phyloP scores from a whole-genome alignment of 805 yeast genomes.

The Saturnispora saitoi region DNA sequence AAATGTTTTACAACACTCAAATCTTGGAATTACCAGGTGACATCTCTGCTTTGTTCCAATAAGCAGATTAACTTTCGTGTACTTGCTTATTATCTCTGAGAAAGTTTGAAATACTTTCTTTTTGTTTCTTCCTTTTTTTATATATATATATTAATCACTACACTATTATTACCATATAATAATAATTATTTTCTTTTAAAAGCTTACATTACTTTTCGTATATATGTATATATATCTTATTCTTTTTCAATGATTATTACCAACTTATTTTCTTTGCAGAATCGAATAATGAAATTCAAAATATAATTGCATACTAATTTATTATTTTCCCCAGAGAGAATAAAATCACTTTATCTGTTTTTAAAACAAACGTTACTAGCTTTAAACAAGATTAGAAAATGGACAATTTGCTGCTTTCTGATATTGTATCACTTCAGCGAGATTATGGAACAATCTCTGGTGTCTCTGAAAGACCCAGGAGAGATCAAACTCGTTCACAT shows the following conservation, averaged over 20 bases:
- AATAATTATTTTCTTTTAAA: background rate
- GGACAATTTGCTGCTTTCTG: background rate
- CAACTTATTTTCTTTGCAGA: no score
- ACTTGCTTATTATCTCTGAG: background rate
- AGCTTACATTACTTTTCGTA: no score
- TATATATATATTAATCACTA: background rate
- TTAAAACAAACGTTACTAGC: no score
- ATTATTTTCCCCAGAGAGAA: no score
- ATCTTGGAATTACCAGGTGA: constrained; percentile 84
- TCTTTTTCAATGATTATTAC: no score
- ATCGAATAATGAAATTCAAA: no score
- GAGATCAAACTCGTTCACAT: background rate
- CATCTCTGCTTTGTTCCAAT: constrained; percentile 12
- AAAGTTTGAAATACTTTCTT: background rate
- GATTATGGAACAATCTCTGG: background rate
- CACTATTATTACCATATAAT: background rate
- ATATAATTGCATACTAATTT: no score
- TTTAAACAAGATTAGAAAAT: background rate
- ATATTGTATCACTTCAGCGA: background rate
- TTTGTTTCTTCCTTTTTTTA: background rate
- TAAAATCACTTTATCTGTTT: no score
- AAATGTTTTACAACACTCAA: constrained; percentile 80
- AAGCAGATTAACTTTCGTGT: background rate
- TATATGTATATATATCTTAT: no score
- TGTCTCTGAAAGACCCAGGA: background rate